These are phyloP conservation scores for Apostasia ramifera DNA, from an alignment of 106 monocot genomes.

Conservation along the genomic window DNA sequence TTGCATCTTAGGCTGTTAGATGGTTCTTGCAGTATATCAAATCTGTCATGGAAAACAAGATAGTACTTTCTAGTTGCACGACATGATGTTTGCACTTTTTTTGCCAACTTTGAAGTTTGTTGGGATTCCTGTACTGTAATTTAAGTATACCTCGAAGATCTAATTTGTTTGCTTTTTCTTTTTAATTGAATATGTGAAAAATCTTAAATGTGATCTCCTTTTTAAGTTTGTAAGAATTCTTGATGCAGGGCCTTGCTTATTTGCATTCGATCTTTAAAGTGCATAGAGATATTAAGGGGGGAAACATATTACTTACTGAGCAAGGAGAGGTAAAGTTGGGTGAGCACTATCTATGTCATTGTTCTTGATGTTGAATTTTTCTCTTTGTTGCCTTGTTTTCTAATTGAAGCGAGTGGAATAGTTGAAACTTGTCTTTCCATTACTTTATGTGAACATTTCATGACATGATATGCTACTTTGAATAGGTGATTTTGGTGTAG, in stretches of 20 bases:
- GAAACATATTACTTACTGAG: constrained; percentile 98
- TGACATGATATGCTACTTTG: constrained; percentile 8
- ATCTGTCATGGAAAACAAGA: not conserved
- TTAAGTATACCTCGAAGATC: too few relatives aligned
- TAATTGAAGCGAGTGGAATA: constrained; percentile 1
- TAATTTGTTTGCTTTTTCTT: too few relatives aligned
- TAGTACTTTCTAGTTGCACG: too few relatives aligned
- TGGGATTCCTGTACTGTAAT: too few relatives aligned
- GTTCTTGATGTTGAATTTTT: not conserved
- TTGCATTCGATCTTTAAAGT: constrained; percentile 99
- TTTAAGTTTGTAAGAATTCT: not conserved
- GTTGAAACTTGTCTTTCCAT: not conserved
- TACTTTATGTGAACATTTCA: constrained; percentile 3
- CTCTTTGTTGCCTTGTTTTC: constrained; percentile 1
- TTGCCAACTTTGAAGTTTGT: too few relatives aligned
- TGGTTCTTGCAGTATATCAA: not conserved
- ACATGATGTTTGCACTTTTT: too few relatives aligned
- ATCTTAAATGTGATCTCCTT: too few relatives aligned
- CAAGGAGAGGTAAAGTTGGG: constrained; percentile 99
- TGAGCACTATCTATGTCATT: constrained; percentile 26
- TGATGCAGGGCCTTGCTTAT: constrained; percentile 84
- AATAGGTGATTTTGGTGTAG: constrained; percentile 99
- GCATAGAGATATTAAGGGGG: constrained; percentile 99
- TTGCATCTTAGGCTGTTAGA: not conserved
- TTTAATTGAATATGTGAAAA: too few relatives aligned